Base-by-base conservation (phyloP, 2,329 filamentous ascomycete genomes). In the Venturia carpophila region DNA sequence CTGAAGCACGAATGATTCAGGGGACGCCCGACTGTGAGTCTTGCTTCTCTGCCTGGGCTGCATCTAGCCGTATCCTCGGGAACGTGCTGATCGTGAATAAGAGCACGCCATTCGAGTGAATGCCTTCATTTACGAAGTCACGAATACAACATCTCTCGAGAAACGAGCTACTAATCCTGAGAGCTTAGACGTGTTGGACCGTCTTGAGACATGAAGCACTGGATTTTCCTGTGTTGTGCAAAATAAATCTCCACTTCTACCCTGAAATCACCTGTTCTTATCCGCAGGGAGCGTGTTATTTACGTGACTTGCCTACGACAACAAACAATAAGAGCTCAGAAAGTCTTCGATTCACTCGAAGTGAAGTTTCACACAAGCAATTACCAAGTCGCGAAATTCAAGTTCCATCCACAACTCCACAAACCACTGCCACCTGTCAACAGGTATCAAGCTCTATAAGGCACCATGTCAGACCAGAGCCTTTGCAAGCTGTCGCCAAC, bases 261-360 rank as follows among this genome's bases (percentile, higher is more conserved):
- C 19, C 49, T 10, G 13, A 10, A 56, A 34, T 56, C 24, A 15
- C 30, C 49, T 56, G 49, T 56, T 11, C 15, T 24, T 56, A 34
- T 37, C 52, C 52, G 30, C 10, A 21, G 10, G 15, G 30, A 58
- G 19, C 52, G 52, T 58, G 52, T 58, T 58, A 15, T 58, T 58
- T 58, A 58, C 52, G 47, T 52, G 47, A 52, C 24, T 52, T 52
- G 47, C 47, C 47, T 52, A 27, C 27, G 47, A 52, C 47, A 52
- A 52, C 47, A 52, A 52, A 52, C 21, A 52, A 15, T 11, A 52
- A 52, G 47, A 21, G 47, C 21, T 27, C 4, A 52, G 21, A 52
- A 52, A 15, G 15, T 52, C 21, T 52, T 52, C n/a, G 21, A 13
- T 21, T 15, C 27, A 30, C 21, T 52, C 21, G 45, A 52, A 52